A percentile compares a stretch with the other conserved stretches of the same genome.
phyloP scores from a whole-genome alignment of 73 alveolate genomes.

The Tetrahymena borealis region DNA sequence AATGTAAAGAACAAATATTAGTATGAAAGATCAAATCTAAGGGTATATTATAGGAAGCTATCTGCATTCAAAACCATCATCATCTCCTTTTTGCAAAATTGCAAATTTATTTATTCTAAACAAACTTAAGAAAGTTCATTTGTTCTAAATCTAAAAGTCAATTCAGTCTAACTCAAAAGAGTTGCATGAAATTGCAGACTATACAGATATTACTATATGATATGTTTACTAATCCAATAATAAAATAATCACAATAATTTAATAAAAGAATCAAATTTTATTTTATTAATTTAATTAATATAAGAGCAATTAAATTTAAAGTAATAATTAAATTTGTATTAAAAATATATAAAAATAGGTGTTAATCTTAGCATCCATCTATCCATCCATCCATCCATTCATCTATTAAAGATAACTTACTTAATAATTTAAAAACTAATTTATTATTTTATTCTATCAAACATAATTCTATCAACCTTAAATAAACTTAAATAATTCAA shows the following conservation, averaged over 20 bases:
- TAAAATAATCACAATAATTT: neutral
- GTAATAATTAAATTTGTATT: too few relatives aligned
- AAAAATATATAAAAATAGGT: too few relatives aligned
- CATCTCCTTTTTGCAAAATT: neutral
- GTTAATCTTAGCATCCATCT: too few relatives aligned
- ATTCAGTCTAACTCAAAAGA: neutral
- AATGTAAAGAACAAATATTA: neutral
- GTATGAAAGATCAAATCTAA: neutral
- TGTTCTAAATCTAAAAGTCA: neutral
- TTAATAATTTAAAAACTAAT: too few relatives aligned
- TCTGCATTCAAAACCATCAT: neutral
- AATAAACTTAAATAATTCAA: too few relatives aligned
- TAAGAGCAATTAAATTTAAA: too few relatives aligned
- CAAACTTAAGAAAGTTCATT: neutral
- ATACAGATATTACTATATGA: neutral
- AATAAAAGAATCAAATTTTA: too few relatives aligned
- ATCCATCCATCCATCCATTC: too few relatives aligned
- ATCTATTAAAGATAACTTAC: too few relatives aligned
- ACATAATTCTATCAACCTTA: too few relatives aligned
- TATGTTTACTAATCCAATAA: neutral
- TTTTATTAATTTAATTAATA: too few relatives aligned
- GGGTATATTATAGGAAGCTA: neutral
- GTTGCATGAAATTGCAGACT: neutral
- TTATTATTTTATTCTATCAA: too few relatives aligned
- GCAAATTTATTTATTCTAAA: neutral